Evolutionary conservation across 768 basidiomycete genomes (phyloP).

Genomic region (Sporobolomyces roseus): DNA sequence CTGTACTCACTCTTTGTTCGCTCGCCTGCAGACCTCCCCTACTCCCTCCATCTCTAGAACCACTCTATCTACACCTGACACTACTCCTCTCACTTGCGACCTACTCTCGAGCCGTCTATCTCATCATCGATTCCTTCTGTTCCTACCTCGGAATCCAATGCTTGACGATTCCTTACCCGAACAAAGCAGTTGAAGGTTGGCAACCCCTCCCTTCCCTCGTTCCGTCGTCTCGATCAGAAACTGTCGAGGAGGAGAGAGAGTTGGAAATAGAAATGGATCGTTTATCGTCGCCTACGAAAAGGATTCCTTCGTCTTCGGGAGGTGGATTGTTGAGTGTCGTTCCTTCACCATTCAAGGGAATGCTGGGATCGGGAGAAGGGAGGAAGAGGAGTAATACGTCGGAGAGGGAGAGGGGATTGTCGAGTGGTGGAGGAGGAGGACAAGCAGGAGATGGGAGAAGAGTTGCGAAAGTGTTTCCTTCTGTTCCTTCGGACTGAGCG

Average conservation of each 20-base stretch:
- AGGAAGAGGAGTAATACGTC: conserved; percentile 37
- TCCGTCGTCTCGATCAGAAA: not conserved
- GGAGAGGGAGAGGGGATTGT: conserved; percentile 19
- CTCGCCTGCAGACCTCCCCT: conserved; percentile 9
- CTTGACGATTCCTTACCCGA: conserved; percentile 29
- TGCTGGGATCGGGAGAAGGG: conserved; percentile 8
- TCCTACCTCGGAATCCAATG: conserved; percentile 29
- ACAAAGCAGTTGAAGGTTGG: conserved; percentile 23
- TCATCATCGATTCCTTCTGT: conserved; percentile 27
- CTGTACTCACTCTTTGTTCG: no score
- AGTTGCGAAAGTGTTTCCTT: not conserved
- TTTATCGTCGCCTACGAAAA: not conserved
- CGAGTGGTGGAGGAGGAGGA: not conserved
- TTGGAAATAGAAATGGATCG: conserved; percentile 11
- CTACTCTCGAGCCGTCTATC: conserved; percentile 19
- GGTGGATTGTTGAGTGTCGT: not conserved
- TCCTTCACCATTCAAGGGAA: not conserved
- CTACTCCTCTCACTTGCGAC: conserved; percentile 14
- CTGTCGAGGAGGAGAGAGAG: not conserved
- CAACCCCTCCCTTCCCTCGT: conserved; percentile 5
- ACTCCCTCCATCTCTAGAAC: conserved; percentile 21
- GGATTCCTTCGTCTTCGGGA: not conserved
- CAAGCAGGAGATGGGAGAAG: not conserved
- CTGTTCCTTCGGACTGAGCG: not conserved
- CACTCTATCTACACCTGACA: conserved; percentile 25